Evolutionary conservation across 1,139 yeast genomes (phyloP).

Genomic region (Candida sp.): DNA sequence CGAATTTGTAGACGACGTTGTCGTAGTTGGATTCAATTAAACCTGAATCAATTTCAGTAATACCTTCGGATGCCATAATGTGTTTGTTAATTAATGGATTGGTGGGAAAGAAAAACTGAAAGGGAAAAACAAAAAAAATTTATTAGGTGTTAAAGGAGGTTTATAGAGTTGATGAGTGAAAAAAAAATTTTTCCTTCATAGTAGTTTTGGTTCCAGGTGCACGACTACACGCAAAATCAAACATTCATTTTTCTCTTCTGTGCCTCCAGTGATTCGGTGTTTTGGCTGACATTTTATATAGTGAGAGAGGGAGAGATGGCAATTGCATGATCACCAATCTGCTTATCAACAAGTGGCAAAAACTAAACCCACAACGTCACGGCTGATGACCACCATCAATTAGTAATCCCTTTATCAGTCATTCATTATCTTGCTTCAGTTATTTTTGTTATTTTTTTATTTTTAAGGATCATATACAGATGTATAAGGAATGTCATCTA

Average conservation of each 20-base stretch:
- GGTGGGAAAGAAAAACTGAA: conserved; percentile 1
- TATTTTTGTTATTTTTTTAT: not conserved
- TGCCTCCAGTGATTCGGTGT: not conserved
- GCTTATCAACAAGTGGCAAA: too few species aligned
- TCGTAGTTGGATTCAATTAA: conserved; percentile 97
- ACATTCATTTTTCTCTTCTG: not conserved
- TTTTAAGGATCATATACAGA: not conserved
- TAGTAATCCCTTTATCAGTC: not conserved
- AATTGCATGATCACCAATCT: too few species aligned
- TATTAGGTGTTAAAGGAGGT: conserved; percentile 3
- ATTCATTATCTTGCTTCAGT: not conserved
- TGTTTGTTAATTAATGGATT: not conserved
- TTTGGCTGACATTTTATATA: too few species aligned
- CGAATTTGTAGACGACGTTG: conserved; percentile 90
- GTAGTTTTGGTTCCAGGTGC: not conserved
- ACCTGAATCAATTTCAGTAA: conserved; percentile 82
- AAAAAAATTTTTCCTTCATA: not conserved
- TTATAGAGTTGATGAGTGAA: conserved; percentile 1
- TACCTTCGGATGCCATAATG: conserved; percentile 52
- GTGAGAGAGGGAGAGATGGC: too few species aligned
- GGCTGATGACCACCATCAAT: too few species aligned
- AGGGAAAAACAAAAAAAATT: not conserved
- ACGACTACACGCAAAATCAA: not conserved
- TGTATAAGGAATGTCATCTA: not conserved
- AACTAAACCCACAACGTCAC: too few species aligned